Percentiles rank a stretch among this genome's conserved stretches.
phyloP scores from a whole-genome alignment of 441 rosid genomes.

The Brassica balearica region DNA sequence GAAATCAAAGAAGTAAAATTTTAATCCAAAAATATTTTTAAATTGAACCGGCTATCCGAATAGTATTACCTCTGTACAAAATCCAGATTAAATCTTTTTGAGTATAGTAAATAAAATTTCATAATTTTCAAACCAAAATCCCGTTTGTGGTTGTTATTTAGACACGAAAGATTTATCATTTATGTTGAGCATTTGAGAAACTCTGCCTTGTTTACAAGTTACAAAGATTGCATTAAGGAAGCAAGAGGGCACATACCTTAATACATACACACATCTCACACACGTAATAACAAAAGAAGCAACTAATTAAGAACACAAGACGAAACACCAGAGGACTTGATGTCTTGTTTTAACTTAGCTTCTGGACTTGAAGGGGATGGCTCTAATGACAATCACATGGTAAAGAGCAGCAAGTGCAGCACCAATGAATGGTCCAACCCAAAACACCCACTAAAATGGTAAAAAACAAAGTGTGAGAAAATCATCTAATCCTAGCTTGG shows the following conservation, averaged over 20 bases:
- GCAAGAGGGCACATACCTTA: constrained; percentile 11
- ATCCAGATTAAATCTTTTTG: neutral
- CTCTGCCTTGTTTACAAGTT: constrained; percentile 22
- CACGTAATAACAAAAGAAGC: constrained; percentile 17
- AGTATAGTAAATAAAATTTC: neutral
- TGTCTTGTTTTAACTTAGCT: constrained; percentile 33
- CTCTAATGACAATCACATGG: constrained; percentile 53
- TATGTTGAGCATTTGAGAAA: constrained; percentile 32
- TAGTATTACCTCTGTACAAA: neutral
- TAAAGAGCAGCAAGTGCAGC: constrained; percentile 40
- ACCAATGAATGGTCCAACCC: constrained; percentile 33
- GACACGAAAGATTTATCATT: neutral
- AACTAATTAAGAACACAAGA: constrained; percentile 12
- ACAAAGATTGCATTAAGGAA: constrained; percentile 17
- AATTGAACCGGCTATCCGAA: neutral
- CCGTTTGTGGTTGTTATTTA: neutral
- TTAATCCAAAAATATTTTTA: too few species aligned
- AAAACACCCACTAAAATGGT: constrained; percentile 53
- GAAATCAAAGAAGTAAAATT: too few species aligned
- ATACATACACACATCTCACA: constrained; percentile 18
- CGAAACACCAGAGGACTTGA: constrained; percentile 13
- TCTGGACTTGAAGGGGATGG: constrained; percentile 51
- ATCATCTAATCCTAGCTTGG: neutral
- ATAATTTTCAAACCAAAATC: neutral
- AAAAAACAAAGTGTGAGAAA: neutral